Evolutionary conservation across 208 protist species (phyloP), one percentile per base, ranked within the genome.

Genomic region (Plasmodiophora brassicae): DNA sequence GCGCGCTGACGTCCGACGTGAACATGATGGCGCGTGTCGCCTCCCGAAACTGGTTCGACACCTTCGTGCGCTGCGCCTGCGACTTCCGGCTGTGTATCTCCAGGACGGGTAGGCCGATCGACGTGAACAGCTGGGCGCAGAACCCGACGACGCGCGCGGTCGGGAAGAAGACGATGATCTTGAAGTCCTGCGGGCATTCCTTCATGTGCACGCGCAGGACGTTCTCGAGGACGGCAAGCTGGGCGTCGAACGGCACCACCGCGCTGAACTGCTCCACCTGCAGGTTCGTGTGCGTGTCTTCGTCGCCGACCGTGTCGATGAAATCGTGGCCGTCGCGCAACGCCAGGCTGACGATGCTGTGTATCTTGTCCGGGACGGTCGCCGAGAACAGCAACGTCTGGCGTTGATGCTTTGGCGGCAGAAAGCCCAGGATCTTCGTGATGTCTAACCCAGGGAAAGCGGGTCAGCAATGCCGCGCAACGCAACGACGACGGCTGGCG

Each of bases 1-100:
- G 88, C 45, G 92, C 93, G 39, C 86, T 86, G 0, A 95, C 93
- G 90, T 95, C 93, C 0, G 93, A 93, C 32, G 92, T 91, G 71
- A 94, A 92, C 22, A 95, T 60, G 20, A 95, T 71, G 0, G 87
- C 39, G 14, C 85, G 45, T 0, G 36, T 5, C 1, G 45, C 65
- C 46, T 93, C 78, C 32, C 90, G 85, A 65, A 95, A 95, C 53
- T 89, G 44, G 5, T 93, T 43, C 10, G 90, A 89, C 0, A 90
- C 44, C n/a, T 88, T 89, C 0, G 91, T 94, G 41, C 93, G 88
- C 28, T 93, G 45, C 20, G 83, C n/a, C 71, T 95, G 93, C 25
- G 89, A 87, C 28, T 93, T 93, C 20, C 92, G 46, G 10, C 87
- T 91, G 89, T 94, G 92, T 10, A 93, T 92, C 87, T 93, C 91